A percentile compares a stretch with the other conserved stretches of the same genome.
phyloP scores from a whole-genome alignment of 257 asterid genomes.

The Gentiana dahurica region DNA sequence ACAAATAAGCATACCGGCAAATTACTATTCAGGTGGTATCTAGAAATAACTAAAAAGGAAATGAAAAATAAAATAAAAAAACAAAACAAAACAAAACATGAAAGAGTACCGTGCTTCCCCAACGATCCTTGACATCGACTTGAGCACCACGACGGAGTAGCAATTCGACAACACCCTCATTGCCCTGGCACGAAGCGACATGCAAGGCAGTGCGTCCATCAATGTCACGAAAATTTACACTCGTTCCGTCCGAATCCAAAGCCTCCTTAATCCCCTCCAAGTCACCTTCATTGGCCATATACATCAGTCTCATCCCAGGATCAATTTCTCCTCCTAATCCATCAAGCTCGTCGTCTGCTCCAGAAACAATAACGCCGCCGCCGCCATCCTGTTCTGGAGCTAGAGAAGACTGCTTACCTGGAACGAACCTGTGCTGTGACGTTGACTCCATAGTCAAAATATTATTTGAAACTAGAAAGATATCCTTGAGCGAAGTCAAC shows the following conservation, averaged over 20 bases:
- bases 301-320: conserved; percentile 66
- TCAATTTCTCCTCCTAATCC: conserved; percentile 32
- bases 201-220: conserved; percentile 79
- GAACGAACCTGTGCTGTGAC: conserved; percentile 43
- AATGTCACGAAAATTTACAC: conserved; percentile 55
- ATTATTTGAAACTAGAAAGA: no score
- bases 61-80: background rate
- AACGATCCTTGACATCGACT: conserved; percentile 54
- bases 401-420: conserved; percentile 61
- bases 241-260: conserved; percentile 42
- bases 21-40: no score
- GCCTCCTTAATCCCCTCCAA: conserved; percentile 70
- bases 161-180: conserved; percentile 38
- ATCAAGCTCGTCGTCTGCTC: conserved; percentile 15
- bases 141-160: conserved; percentile 48
- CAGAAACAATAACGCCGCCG: conserved; percentile 8
- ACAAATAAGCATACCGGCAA: no score
- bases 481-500: no score
- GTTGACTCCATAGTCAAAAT: conserved; percentile 33
- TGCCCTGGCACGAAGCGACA: conserved; percentile 83
- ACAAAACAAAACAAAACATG: background rate
- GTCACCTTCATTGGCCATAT: conserved; percentile 66
- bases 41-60: conserved; percentile 2
- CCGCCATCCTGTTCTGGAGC: conserved; percentile 35
- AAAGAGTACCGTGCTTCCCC: conserved; percentile 85